Evolutionary conservation across 1,284 basidiomycete genomes (phyloP).

Genomic region (Volvariella surrecta): DNA sequence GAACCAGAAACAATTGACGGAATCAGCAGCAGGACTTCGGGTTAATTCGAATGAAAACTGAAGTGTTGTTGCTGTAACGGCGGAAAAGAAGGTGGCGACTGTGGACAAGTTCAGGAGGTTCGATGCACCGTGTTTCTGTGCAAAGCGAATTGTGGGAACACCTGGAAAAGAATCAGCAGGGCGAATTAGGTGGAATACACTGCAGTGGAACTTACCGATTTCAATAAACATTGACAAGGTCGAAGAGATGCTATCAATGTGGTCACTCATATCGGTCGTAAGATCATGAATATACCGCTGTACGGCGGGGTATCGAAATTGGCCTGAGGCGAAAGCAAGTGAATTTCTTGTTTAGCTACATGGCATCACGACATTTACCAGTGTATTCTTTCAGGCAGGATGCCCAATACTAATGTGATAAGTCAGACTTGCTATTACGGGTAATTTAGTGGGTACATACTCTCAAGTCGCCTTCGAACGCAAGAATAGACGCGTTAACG

Average conservation of each 20-base stretch:
- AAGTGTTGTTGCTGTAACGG: conserved; percentile 63
- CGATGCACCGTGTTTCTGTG: conserved; percentile 60
- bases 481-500: conserved; percentile 55
- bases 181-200: conserved; percentile 4
- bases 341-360: conserved; percentile 2
- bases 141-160: conserved; percentile 67
- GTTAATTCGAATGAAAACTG: conserved; percentile 51
- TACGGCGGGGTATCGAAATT: conserved; percentile 62
- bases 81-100: conserved; percentile 72
- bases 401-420: conserved; percentile 50
- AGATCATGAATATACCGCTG: conserved; percentile 68
- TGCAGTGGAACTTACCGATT: conserved; percentile 39
- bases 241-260: conserved; percentile 56
- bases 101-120: conserved; percentile 66
- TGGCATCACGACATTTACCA: conserved; percentile 23
- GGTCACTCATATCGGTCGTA: conserved; percentile 58
- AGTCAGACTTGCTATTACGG: neutral
- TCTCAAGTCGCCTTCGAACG: conserved; percentile 61
- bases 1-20: conserved; percentile 70
- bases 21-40: conserved; percentile 22
- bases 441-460: conserved; percentile 22
- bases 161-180: conserved; percentile 25
- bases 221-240: conserved; percentile 64
- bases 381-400: conserved; percentile 56
- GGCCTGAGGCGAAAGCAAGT: conserved; percentile 29